A percentile compares a stretch with the other conserved stretches of the same genome.
These are phyloP conservation scores for Penicillium palitans DNA, from an alignment of 2,329 filamentous ascomycete genomes.

Conservation along the genomic window DNA sequence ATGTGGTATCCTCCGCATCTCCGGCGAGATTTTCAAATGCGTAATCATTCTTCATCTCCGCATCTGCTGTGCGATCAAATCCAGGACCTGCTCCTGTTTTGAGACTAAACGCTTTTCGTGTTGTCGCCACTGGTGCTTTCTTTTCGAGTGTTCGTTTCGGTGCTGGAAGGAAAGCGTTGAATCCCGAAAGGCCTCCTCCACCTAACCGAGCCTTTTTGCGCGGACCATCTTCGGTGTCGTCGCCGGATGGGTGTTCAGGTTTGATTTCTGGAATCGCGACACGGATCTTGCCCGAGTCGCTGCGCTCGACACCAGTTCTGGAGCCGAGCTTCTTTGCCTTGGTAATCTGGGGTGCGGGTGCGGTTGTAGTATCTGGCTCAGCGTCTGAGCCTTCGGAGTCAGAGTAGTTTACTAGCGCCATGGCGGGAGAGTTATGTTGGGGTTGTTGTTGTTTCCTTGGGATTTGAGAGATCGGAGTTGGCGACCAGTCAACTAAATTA, in stretches of 20 bases:
- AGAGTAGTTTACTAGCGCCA: conserved; percentile 81
- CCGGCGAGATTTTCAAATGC: conserved; percentile 34
- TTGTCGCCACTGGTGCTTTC: conserved; percentile 39
- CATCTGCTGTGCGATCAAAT: conserved; percentile 66
- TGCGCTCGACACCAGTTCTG: conserved; percentile 67
- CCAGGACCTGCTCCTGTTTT: conserved; percentile 83
- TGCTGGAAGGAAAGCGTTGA: conserved; percentile 82
- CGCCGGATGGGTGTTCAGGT: conserved; percentile 33
- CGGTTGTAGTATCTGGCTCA: conserved; percentile 47
- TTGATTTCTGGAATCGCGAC: conserved; percentile 68
- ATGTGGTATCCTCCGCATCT: conserved; percentile 32
- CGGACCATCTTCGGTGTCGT: conserved; percentile 53
- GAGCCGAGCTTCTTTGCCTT: conserved; percentile 27
- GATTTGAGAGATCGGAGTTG: background rate
- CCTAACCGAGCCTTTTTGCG: conserved; percentile 69
- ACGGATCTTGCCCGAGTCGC: conserved; percentile 79
- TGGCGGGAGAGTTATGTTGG: conserved; percentile 37
- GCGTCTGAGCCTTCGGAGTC: conserved; percentile 72
- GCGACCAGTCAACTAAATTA: background rate
- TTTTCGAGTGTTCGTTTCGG: conserved; percentile 62
- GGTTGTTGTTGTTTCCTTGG: background rate
- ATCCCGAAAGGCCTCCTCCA: conserved; percentile 72
- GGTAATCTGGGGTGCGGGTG: conserved; percentile 14
- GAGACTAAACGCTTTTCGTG: conserved; percentile 65
- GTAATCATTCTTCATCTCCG: conserved; percentile 36